A percentile compares a stretch with the other conserved stretches of the same genome.
phyloP scores from a whole-genome alignment of 1,139 yeast genomes.

The Kodamaea ohmeri region DNA sequence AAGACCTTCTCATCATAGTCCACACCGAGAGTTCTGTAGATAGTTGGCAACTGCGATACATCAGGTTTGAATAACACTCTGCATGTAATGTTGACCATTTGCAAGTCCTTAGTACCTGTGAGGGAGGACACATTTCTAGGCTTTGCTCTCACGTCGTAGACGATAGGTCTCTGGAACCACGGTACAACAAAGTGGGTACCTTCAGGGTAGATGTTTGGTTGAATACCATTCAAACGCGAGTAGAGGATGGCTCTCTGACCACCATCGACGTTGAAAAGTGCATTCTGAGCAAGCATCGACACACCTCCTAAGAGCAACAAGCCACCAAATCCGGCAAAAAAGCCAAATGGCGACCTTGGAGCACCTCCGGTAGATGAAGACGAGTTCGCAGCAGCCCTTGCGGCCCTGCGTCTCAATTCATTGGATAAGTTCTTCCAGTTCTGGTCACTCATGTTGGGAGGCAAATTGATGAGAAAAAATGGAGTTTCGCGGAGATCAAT shows the following conservation, averaged over 20 bases:
- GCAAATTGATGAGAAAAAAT: not conserved
- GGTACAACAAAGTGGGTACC: conserved; percentile 96
- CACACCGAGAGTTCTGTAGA: conserved; percentile 86
- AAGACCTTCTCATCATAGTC: conserved; percentile 96
- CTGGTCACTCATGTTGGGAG: conserved; percentile 43
- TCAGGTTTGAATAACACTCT: conserved; percentile 93
- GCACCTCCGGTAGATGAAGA: conserved; percentile 41
- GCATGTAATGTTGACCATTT: conserved; percentile 98
- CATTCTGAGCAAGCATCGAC: conserved; percentile 62
- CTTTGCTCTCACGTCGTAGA: conserved; percentile 94
- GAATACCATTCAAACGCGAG: conserved; percentile 84
- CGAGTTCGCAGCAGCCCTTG: conserved; percentile 35
- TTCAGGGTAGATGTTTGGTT: conserved; percentile 80
- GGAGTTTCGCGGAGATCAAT: not conserved
- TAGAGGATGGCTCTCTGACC: conserved; percentile 97
- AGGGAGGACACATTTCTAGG: conserved; percentile 96
- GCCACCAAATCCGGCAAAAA: conserved; percentile 80
- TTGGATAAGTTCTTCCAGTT: conserved; percentile 68
- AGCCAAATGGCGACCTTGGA: conserved; percentile 54
- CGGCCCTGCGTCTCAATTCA: conserved; percentile 55
- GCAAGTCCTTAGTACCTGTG: conserved; percentile 97
- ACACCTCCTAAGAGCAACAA: conserved; percentile 71
- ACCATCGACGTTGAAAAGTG: conserved; percentile 95
- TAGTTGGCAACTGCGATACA: conserved; percentile 69
- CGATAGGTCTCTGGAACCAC: conserved; percentile 90